Percentiles rank a stretch among this genome's conserved stretches.
These are phyloP conservation scores for Volvariella volvacea DNA, from an alignment of 1,284 basidiomycete species.

Conservation along the genomic window DNA sequence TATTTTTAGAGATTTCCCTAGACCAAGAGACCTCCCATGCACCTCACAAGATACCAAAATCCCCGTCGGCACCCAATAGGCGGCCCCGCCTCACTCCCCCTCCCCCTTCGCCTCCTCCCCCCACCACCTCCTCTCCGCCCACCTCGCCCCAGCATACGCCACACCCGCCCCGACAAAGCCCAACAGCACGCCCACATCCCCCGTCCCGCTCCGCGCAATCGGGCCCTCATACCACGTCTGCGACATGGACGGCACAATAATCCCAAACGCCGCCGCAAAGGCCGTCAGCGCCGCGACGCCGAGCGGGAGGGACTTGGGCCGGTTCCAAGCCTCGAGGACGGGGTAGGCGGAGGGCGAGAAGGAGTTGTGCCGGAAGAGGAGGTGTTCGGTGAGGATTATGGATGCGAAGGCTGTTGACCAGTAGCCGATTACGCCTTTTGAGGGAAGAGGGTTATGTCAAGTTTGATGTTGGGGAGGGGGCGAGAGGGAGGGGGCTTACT, in stretches of 20 bases:
- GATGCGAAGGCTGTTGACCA: constrained; percentile 51
- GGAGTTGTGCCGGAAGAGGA: constrained; percentile 39
- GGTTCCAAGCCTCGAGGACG: constrained; percentile 38
- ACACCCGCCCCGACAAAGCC: constrained; percentile 35
- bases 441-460: constrained; percentile 5
- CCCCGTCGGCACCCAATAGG: too few species aligned
- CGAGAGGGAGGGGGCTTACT: constrained; percentile 25
- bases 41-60: too few species aligned
- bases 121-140: constrained; percentile 26
- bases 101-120: too few species aligned
- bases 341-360: constrained; percentile 20
- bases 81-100: too few species aligned
- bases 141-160: constrained; percentile 30
- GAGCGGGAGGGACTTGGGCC: constrained; percentile 30
- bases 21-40: too few species aligned
- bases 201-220: constrained; percentile 34
- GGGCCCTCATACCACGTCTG: constrained; percentile 48
- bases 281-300: constrained; percentile 44
- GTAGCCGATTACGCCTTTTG: constrained; percentile 46
- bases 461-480: neutral
- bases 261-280: constrained; percentile 36
- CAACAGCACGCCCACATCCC: constrained; percentile 50
- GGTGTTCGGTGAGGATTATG: constrained; percentile 51
- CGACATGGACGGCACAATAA: constrained; percentile 52
- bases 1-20: too few species aligned